Base-by-base conservation (phyloP, 768 basidiomycete genomes). In the Russula olivacea region DNA sequence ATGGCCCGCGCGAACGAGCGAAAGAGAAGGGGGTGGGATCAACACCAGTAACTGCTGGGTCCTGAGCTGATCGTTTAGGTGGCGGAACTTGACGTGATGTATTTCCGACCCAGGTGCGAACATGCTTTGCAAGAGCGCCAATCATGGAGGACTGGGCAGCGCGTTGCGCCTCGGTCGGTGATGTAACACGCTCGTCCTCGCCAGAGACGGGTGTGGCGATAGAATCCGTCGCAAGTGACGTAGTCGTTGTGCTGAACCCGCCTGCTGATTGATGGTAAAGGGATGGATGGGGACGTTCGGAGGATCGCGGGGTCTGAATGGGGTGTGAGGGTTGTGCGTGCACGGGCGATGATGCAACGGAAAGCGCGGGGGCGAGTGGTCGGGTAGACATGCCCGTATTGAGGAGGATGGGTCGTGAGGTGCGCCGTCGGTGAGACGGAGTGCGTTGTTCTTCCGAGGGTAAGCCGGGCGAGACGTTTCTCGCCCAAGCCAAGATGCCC, bases 401-500 rank as follows among this genome's bases (percentile, higher is more conserved):
- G n/a, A 55, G 61, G 7, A 58, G 61, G 34, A 51, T 45, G 19
- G 60, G 64, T 51, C 62, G 38, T 32, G 58, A 48, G 8, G 49
- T n/a, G 23, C 48, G 45, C 19, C 53, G 53, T 21, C 61, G 61
- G n/a, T 30, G 49, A 19, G 55, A 67, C 21, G 68, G 56, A 21
- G 70, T 64, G 23, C 63, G 63, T 30, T 55, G 63, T 30, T 55
- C 58, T 34, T 59, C 72, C 28, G 47, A 68, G 65, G n/a, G 71
- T 55, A 57, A 66, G 61, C 64, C 70, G 51, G 63, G 71, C 55
- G 68, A 65, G 60, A 66, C 71, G 67, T 66, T 73, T 73, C 25
- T 72, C 54, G 71, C 63, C 79, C 76, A 66, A 0, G 80, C 80
- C 15, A 72, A 66, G 61, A 85, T 84, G 55, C 78, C 79, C 23